Conservation (phyloP, 2,329 filamentous ascomycete species). For the Lachnellula willkommii region DNA sequence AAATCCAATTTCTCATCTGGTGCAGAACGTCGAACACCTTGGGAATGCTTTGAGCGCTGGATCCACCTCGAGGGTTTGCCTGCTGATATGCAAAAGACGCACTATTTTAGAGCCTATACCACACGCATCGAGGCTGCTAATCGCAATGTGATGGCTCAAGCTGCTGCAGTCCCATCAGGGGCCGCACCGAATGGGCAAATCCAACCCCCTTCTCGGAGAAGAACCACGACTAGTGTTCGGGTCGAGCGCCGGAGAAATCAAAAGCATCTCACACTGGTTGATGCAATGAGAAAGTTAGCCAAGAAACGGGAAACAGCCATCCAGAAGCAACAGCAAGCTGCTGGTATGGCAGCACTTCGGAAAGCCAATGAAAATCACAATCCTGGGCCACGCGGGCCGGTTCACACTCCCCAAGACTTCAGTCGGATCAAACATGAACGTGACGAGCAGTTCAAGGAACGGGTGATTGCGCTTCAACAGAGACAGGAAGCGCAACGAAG, state of each 20-base stretch:
- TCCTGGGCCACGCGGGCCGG: conserved; percentile 40
- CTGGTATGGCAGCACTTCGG: conserved; percentile 70
- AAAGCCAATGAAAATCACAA: conserved; percentile 63
- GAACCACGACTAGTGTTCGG: conserved; percentile 72
- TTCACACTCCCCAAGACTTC: conserved; percentile 75
- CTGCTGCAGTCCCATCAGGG: conserved; percentile 27
- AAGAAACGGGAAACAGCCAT: conserved; percentile 84
- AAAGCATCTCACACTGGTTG: conserved; percentile 81
- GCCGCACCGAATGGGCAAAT: conserved; percentile 39
- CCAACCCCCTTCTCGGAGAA: conserved; percentile 51
- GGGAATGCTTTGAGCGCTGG: conserved; percentile 99
- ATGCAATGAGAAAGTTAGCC: conserved; percentile 90
- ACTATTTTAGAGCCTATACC: conserved; percentile 79
- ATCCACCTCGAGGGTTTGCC: conserved; percentile 86
- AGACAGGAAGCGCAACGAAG: conserved; percentile 43
- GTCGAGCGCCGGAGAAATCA: conserved; percentile 84
- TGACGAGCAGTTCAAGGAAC: conserved; percentile 62
- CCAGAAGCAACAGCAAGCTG: conserved; percentile 82
- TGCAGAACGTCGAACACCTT: conserved; percentile 84
- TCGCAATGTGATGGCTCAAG: conserved; percentile 39
- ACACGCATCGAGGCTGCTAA: conserved; percentile 56
- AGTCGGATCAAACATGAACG: conserved; percentile 84
- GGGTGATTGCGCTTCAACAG: conserved; percentile 44
- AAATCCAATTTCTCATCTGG: conserved; percentile 77
- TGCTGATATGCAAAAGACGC: conserved; percentile 88